Base-by-base conservation (phyloP, 176 grass and related monocot species). In the Melocanna baccifera region DNA sequence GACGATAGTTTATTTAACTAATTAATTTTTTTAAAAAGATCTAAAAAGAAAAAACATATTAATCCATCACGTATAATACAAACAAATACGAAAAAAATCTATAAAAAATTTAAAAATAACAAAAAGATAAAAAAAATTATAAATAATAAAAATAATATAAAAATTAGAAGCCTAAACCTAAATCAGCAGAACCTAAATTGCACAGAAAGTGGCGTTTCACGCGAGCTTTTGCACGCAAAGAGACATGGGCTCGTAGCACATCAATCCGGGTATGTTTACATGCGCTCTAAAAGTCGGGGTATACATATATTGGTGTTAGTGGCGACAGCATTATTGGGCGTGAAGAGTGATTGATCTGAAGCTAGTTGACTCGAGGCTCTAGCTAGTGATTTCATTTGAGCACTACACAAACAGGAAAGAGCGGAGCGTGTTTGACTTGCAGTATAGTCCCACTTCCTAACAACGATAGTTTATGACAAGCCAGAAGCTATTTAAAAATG, bases 351-450 rank as follows among this genome's bases (percentile, higher is more conserved):
- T 78, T 66, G 77, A 53, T 61, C 79, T 30, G 79, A 29, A 79
- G 57, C 84, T 72, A n/a, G 78, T 78, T 90, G 80, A 61, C 59
- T 43, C 30, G 40, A 81, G 29, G 28, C 40, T 23, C 4, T 46
- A 67, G 34, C 25, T 50, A 62, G 81, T 58, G 78, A 81, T 80
- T 42, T 45, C 52, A 62, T 67, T 69, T 34, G 23, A 63, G 70
- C 69, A 66, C 77, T 69, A 48, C 62, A 47, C 77, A 15, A 69
- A 55, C 71, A 76, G 63, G 19, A 6, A 14, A 28, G 4, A 48
- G 71, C 63, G 13, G 28, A 28, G 76, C 86, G 85, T 46, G 81
- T 87, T 84, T 90, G 94, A 56, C 68, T 76, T 69, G 81, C 83
- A 45, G 72, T 41, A 51, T 78, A 52, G 32, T 34, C 32, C 32